Conservation (phyloP, 768 basidiomycete genomes). For the Pleurotus platypus region DNA sequence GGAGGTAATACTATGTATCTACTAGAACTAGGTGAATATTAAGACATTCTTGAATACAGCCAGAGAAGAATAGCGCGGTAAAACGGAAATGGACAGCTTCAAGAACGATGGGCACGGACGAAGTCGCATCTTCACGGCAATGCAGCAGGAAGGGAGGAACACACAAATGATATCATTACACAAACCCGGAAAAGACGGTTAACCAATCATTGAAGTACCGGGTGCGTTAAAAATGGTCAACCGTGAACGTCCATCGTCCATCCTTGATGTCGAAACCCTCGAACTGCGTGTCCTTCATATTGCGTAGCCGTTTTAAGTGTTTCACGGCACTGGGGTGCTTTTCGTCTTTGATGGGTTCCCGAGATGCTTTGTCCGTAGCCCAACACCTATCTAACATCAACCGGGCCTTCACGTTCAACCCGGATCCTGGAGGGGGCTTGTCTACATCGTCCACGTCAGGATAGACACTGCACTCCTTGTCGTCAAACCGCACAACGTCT, state of each 20-base stretch:
- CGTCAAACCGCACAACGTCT: constrained; percentile 83
- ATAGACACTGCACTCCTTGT: constrained; percentile 92
- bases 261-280: constrained; percentile 73
- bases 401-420: constrained; percentile 84
- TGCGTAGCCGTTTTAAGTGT: constrained; percentile 77
- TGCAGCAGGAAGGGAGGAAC: neutral
- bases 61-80: neutral
- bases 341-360: constrained; percentile 84
- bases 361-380: constrained; percentile 86
- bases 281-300: constrained; percentile 84
- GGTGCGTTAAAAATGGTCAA: constrained; percentile 80
- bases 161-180: constrained; percentile 6
- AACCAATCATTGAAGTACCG: neutral
- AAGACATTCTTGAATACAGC: neutral
- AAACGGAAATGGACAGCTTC: neutral
- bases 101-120: constrained; percentile 2
- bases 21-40: neutral
- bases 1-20: neutral
- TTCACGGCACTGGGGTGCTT: constrained; percentile 65
- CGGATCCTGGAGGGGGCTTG: constrained; percentile 80
- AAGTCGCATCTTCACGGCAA: neutral
- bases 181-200: constrained; percentile 5
- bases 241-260: constrained; percentile 92
- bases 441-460: constrained; percentile 84
- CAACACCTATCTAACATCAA: constrained; percentile 80